Evolutionary conservation across 1,284 basidiomycete genomes (phyloP).

Genomic region (Ganoderma resinaceum): DNA sequence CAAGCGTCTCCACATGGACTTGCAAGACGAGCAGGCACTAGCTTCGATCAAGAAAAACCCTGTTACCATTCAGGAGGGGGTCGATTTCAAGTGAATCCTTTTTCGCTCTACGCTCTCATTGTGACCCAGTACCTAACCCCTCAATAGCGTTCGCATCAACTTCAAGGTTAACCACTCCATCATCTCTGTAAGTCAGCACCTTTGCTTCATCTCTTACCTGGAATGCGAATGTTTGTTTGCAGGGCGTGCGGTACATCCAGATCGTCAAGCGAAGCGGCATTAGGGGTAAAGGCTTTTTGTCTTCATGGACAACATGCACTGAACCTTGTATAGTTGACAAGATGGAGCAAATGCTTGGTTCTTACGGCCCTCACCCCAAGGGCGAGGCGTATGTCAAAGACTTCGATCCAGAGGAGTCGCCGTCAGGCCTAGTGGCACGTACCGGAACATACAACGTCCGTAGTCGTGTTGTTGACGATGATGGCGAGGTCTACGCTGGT

Average conservation of each 20-base stretch:
- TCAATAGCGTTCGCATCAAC: constrained; percentile 70
- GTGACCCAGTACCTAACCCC: constrained; percentile 14
- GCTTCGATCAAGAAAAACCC: constrained; percentile 72
- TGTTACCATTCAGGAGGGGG: constrained; percentile 83
- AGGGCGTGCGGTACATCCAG: constrained; percentile 88
- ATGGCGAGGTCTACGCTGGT: constrained; percentile 80
- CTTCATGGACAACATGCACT: neutral
- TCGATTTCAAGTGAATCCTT: constrained; percentile 74
- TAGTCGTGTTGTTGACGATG: constrained; percentile 86
- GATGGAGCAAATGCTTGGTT: constrained; percentile 90
- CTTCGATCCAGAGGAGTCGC: constrained; percentile 82
- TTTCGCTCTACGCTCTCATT: neutral
- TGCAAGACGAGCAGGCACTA: constrained; percentile 54
- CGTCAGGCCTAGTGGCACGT: constrained; percentile 84
- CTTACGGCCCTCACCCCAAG: constrained; percentile 74
- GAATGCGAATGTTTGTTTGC: constrained; percentile 17
- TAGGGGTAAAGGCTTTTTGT: constrained; percentile 52
- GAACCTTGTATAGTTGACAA: constrained; percentile 71
- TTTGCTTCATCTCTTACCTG: neutral
- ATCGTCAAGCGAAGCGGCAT: constrained; percentile 81
- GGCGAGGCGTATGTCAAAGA: constrained; percentile 70
- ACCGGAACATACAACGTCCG: constrained; percentile 77
- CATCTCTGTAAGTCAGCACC: constrained; percentile 65
- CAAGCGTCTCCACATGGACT: constrained; percentile 65
- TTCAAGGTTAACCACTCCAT: constrained; percentile 89